Percentiles rank a stretch among this genome's conserved stretches.
Evolutionary conservation across 257 asterid species (phyloP).

Genomic region (Ballota nigra): DNA sequence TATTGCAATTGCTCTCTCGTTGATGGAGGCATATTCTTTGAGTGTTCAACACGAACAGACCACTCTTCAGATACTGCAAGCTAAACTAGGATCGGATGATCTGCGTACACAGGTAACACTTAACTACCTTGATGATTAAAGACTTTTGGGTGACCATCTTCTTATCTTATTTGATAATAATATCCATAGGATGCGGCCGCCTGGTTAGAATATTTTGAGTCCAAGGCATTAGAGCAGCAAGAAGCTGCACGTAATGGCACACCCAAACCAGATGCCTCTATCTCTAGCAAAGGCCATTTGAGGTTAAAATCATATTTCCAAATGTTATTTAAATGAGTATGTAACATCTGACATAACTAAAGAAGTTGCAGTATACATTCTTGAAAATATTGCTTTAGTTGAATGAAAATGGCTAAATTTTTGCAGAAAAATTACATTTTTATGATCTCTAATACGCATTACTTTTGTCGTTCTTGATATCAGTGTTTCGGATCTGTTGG

Average conservation of each 20-base stretch:
- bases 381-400: constrained; percentile 7
- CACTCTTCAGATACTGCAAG: constrained; percentile 37
- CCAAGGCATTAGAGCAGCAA: constrained; percentile 88
- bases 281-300: constrained; percentile 84
- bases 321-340: background rate
- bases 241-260: constrained; percentile 87
- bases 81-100: constrained; percentile 39
- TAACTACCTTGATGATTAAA: constrained; percentile 6
- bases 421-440: background rate
- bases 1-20: constrained; percentile 39
- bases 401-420: background rate
- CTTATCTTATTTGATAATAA: constrained; percentile 25
- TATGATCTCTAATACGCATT: constrained; percentile 6
- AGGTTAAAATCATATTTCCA: constrained; percentile 39
- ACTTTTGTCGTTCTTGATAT: constrained; percentile 12
- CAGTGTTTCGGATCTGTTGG: constrained; percentile 87
- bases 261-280: constrained; percentile 85
- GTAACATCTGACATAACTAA: background rate
- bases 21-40: constrained; percentile 42
- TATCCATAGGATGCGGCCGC: constrained; percentile 78
- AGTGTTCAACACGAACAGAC: constrained; percentile 41
- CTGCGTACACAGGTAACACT: constrained; percentile 33
- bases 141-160: constrained; percentile 18
- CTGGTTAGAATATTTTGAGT: constrained; percentile 87
- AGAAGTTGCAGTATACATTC: background rate